These are phyloP conservation scores for Trypanosoma boissoni DNA, from an alignment of 208 protist genomes.

Conservation along the genomic window DNA sequence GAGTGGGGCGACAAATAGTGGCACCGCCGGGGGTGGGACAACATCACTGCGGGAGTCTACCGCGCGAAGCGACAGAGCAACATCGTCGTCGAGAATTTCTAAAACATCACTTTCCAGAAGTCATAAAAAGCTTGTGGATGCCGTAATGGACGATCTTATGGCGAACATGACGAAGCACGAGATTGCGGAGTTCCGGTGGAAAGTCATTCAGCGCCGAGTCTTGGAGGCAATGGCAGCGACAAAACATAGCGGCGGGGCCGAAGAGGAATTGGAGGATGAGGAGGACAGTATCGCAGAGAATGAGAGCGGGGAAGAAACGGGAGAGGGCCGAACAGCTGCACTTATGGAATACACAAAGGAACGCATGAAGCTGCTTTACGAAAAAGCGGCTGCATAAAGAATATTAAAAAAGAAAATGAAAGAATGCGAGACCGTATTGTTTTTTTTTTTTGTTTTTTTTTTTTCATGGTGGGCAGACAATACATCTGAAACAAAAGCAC, in stretches of 20 bases:
- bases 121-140: conserved; percentile 21
- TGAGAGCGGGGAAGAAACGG: background rate
- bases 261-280: conserved; percentile 2
- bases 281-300: conserved; percentile 3
- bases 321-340: background rate
- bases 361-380: conserved; percentile 37
- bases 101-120: background rate
- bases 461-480: conserved; percentile 5
- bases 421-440: background rate
- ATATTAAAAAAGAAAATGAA: conserved; percentile 6
- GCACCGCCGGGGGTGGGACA: conserved; percentile 3
- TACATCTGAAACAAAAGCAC: background rate
- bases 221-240: conserved; percentile 27
- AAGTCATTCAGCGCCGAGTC: conserved; percentile 32
- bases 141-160: conserved; percentile 32
- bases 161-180: conserved; percentile 33
- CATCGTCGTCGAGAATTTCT: background rate
- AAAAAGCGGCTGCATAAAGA: conserved; percentile 29
- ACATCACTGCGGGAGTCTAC: background rate
- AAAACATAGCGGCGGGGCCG: background rate
- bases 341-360: conserved; percentile 62
- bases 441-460: background rate
- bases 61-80: background rate
- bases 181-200: conserved; percentile 63
- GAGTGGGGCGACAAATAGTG: conserved; percentile 3